Evolutionary conservation across 2,329 filamentous ascomycete genomes (phyloP).

Genomic region (Seiridium unicorne): DNA sequence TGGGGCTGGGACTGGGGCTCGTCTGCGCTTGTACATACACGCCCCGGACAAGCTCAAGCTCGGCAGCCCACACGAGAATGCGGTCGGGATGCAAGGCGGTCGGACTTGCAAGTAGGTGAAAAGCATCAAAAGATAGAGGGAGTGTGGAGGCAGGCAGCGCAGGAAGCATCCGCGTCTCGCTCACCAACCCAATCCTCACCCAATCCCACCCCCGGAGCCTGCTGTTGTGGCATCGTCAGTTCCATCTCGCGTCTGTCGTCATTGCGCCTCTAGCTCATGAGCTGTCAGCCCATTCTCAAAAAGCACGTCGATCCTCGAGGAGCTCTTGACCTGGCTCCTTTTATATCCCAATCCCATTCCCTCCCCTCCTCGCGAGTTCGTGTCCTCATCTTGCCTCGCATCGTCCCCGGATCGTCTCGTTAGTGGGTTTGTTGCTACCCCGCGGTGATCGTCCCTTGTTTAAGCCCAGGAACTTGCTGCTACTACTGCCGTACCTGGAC

Average conservation of each 20-base stretch:
- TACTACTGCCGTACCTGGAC: not conserved
- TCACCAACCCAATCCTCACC: not conserved
- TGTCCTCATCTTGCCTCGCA: not conserved
- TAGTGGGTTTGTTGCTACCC: not conserved
- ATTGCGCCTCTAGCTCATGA: conserved; percentile 4
- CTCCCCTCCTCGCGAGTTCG: not conserved
- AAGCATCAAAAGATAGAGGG: too few relatives aligned
- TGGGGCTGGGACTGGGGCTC: too few relatives aligned
- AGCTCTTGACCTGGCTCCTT: not conserved
- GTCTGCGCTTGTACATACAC: too few relatives aligned
- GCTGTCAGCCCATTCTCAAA: conserved; percentile 2
- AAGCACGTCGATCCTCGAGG: not conserved
- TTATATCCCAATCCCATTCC: conserved; percentile 1
- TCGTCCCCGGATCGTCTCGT: not conserved
- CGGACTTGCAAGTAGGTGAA: too few relatives aligned
- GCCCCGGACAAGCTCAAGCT: too few relatives aligned
- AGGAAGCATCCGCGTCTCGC: not conserved
- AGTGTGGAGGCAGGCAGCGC: too few relatives aligned
- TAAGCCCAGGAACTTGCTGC: not conserved
- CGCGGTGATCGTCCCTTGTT: conserved; percentile 7
- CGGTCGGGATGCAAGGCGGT: too few relatives aligned
- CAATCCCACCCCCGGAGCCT: not conserved
- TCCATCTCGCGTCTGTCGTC: not conserved
- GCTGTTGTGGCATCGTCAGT: not conserved
- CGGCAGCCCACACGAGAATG: too few relatives aligned